These are phyloP conservation scores for Penicillium simplicissimum DNA, from an alignment of 495 filamentous ascomycete species.

Conservation along the genomic window DNA sequence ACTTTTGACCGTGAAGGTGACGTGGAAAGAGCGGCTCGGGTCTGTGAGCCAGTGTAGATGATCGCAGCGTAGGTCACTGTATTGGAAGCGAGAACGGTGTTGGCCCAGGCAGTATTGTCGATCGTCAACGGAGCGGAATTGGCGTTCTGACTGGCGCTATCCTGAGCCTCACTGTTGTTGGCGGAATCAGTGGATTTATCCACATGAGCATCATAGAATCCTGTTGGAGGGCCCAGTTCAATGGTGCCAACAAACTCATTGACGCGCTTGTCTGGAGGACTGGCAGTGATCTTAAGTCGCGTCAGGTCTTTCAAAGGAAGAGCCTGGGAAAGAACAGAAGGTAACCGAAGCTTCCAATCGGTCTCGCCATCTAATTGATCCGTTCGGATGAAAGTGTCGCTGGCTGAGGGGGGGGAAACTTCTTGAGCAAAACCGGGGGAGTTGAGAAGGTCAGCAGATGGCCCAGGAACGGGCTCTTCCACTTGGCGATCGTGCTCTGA, in stretches of 20 bases:
- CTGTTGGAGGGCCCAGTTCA: conserved; percentile 53
- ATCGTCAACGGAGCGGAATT: conserved; percentile 78
- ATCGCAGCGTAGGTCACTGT: conserved; percentile 84
- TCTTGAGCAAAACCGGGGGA: conserved; percentile 23
- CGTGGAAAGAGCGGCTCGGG: conserved; percentile 90
- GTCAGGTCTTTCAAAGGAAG: conserved; percentile 68
- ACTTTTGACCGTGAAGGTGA: conserved; percentile 89
- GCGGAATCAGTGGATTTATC: conserved; percentile 35
- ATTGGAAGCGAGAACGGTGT: conserved; percentile 93
- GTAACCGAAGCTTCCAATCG: conserved; percentile 95
- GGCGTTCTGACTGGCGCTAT: conserved; percentile 26
- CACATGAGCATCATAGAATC: conserved; percentile 46
- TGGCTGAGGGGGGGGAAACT: conserved; percentile 39
- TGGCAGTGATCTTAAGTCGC: conserved; percentile 74
- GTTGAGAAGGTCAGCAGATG: conserved; percentile 19
- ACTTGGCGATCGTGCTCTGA: conserved; percentile 26
- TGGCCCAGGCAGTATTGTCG: conserved; percentile 98
- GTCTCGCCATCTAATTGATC: conserved; percentile 99
- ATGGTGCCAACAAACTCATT: conserved; percentile 92
- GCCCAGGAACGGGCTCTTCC: conserved; percentile 10
- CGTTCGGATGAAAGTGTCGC: conserved; percentile 95
- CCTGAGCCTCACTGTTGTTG: conserved; percentile 18
- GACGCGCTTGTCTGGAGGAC: conserved; percentile 85
- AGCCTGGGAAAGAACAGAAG: conserved; percentile 77
- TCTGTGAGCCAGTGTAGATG: conserved; percentile 93